Evolutionary conservation across 2,329 filamentous ascomycete species (phyloP).

Genomic region (Didymella keratinophila): DNA sequence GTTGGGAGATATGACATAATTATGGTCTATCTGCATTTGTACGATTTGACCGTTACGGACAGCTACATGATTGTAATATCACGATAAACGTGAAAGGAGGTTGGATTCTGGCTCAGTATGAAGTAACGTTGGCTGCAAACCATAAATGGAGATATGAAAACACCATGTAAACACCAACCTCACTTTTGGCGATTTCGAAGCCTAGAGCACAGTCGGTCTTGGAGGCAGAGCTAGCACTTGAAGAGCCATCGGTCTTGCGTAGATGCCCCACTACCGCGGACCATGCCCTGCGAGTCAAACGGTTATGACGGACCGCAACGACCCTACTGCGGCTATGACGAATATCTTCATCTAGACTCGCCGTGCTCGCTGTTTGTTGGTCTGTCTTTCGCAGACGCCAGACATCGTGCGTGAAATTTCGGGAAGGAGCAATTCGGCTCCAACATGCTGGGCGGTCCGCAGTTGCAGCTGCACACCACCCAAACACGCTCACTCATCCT

Average conservation of each 20-base stretch:
- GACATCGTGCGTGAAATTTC: neutral
- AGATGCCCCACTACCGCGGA: constrained; percentile 3
- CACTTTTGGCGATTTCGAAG: neutral
- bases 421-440: constrained; percentile 1
- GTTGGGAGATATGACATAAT: constrained; percentile 29
- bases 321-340: constrained; percentile 1
- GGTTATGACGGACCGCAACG: constrained; percentile 1
- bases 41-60: constrained; percentile 24
- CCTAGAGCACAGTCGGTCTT: neutral
- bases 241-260: neutral
- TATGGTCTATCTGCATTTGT: constrained; percentile 23
- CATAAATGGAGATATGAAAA: neutral
- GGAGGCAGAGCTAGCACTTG: neutral
- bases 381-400: neutral
- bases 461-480: constrained; percentile 14
- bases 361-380: neutral
- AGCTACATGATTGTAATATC: constrained; percentile 33
- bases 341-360: neutral
- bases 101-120: constrained; percentile 2
- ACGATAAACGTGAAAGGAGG: constrained; percentile 3
- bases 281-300: neutral
- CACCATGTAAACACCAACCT: neutral
- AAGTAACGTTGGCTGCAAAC: constrained; percentile 1
- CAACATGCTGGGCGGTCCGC: constrained; percentile 12
- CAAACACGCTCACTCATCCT: constrained; percentile 22